Percentiles rank a stretch among this genome's conserved stretches.
These are phyloP conservation scores for Cyclotella choctawhatcheeana DNA, from an alignment of 108 stramenopile species.

Conservation along the genomic window DNA sequence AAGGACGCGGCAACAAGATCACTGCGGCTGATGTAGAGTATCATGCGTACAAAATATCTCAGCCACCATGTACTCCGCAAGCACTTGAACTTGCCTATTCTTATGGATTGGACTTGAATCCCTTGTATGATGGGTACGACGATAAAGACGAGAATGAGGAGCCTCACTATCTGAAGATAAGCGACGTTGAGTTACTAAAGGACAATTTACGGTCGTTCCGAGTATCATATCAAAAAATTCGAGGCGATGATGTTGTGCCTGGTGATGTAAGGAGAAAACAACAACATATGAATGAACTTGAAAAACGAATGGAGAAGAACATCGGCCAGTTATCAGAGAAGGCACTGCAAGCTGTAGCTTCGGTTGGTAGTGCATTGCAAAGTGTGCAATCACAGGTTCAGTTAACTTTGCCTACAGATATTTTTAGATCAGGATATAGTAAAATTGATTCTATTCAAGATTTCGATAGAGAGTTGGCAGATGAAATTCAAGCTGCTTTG, in stretches of 20 bases:
- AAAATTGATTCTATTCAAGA: conserved; percentile 35
- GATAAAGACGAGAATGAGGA: conserved; percentile 22
- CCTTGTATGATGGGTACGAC: conserved; percentile 19
- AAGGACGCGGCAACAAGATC: conserved; percentile 22
- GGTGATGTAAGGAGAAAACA: conserved; percentile 9
- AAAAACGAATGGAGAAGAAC: conserved; percentile 43
- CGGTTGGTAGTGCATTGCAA: conserved; percentile 21
- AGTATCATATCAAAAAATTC: conserved; percentile 12
- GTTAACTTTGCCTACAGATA: background rate
- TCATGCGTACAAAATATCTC: conserved; percentile 42
- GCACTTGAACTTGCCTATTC: conserved; percentile 41
- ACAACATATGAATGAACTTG: conserved; percentile 30
- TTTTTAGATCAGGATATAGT: background rate
- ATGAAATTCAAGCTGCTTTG: conserved; percentile 44
- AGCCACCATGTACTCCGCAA: conserved; percentile 45
- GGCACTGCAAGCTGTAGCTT: conserved; percentile 17
- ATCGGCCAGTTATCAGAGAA: conserved; percentile 32
- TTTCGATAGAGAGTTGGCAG: conserved; percentile 40
- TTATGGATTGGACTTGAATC: conserved; percentile 39
- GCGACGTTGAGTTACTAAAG: conserved; percentile 36
- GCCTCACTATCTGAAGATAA: conserved; percentile 23
- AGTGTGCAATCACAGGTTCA: conserved; percentile 15
- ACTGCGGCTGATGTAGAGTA: conserved; percentile 51
- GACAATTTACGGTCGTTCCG: conserved; percentile 34
- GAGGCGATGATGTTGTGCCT: conserved; percentile 4